Base-by-base conservation (phyloP, 352 stramenopile genomes). In the Pythium dissimile region DNA sequence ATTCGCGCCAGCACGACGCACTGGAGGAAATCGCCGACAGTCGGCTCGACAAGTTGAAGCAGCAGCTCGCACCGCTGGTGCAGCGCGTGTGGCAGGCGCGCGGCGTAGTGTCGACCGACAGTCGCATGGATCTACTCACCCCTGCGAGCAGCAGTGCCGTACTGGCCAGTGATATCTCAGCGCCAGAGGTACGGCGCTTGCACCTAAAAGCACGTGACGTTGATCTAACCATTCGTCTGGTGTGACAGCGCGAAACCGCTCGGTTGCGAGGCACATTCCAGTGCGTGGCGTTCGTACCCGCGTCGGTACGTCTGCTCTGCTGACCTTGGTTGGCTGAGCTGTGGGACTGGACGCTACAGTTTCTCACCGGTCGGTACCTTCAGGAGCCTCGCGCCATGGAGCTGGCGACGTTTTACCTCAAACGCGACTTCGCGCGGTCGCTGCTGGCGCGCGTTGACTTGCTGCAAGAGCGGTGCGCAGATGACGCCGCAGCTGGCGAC, bases 371-470 rank as follows among this genome's bases (percentile, higher is more conserved):
- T 0, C 13, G 1, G n/a, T 49, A n/a, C 64, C 24, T 15, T 26
- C 59, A 66, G 47, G 67, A 74, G 38, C 49, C 69, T 18, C 56
- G 74, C 6, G 61, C 66, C 1, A 54, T 62, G 20, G 66, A 79
- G 5, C 54, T 73, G 20, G 80, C 77, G n/a, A 44, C 61, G 12
- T 65, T 62, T 27, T 81, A 71, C 49, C 64, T 91, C 23, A 91
- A 91, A 55, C 75, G 64, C 24, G 81, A 91, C 51, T 84, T 89
- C 55, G 47, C 83, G 18, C 87, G 85, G 50, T 86, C 81, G 15
- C 54, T 89, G 51, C 39, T 77, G 50, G 48, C 88, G 3, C 78
- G 81, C 51, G 45, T 84, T 12, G 71, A 81, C 20, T 58, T 89
- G 37, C 69, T 82, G 49, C 64, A 67, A 34, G 80, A 89, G 54